These are phyloP conservation scores for Trichoderma endophyticum DNA, from an alignment of 2,329 filamentous ascomycete species.

Conservation along the genomic window DNA sequence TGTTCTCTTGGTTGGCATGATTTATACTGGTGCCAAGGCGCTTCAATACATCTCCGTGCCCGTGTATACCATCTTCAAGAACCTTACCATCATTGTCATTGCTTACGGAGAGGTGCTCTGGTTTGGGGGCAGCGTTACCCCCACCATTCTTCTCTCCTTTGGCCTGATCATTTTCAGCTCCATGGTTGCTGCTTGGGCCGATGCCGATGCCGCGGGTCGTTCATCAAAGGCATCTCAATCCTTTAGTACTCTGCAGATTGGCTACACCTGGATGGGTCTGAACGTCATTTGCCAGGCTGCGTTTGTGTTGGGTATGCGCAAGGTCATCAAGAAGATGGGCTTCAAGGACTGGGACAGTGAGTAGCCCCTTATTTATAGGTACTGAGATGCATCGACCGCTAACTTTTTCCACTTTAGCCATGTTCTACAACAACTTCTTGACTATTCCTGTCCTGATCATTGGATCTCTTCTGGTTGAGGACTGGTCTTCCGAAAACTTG, in stretches of 20 bases:
- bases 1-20: constrained; percentile 95
- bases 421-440: constrained; percentile 99
- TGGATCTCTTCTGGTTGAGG: constrained; percentile 78
- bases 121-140: constrained; percentile 91
- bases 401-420: constrained; percentile 59
- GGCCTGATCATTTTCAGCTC: constrained; percentile 96
- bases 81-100: constrained; percentile 97
- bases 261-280: constrained; percentile 96
- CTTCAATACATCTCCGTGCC: constrained; percentile 95
- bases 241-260: constrained; percentile 86
- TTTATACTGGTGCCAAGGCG: constrained; percentile 95
- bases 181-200: constrained; percentile 92
- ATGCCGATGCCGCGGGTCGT: constrained; percentile 81
- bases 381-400: constrained; percentile 24
- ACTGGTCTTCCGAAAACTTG: constrained; percentile 88
- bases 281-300: constrained; percentile 94
- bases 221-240: constrained; percentile 64
- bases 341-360: constrained; percentile 99
- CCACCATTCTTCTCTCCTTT: constrained; percentile 86
- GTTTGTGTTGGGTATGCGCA: constrained; percentile 90
- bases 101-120: constrained; percentile 97
- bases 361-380: constrained; percentile 38
- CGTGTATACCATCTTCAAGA: constrained; percentile 99
- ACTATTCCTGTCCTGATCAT: constrained; percentile 88
- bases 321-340: constrained; percentile 98